These are phyloP conservation scores for Brasenia schreberi DNA, from an alignment of 164 flowering plant species.

Conservation along the genomic window DNA sequence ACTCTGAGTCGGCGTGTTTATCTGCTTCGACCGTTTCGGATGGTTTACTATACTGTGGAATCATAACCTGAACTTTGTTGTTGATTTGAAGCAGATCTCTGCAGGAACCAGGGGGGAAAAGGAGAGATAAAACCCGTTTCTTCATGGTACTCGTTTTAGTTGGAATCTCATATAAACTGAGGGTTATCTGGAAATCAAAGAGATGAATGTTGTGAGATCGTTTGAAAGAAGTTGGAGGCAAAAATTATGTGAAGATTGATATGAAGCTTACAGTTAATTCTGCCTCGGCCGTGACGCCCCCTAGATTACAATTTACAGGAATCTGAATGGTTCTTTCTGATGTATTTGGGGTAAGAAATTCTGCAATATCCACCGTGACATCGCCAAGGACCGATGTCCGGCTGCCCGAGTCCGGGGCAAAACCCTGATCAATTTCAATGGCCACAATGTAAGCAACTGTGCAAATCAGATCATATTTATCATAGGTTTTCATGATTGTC, in stretches of 20 bases:
- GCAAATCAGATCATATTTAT: background rate
- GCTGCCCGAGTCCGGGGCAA: slow-evolving; percentile 4
- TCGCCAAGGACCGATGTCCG: slow-evolving; percentile 8
- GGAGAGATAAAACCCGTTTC: slow-evolving; percentile 6
- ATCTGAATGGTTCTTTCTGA: slow-evolving; percentile 9
- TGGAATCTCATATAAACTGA: background rate
- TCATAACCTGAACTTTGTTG: background rate
- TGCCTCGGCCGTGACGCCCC: slow-evolving; percentile 6
- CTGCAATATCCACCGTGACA: slow-evolving; percentile 7
- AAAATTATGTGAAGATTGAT: background rate
- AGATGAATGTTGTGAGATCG: background rate
- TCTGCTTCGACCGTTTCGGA: slow-evolving; percentile 1
- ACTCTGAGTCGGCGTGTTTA: background rate
- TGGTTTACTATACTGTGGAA: background rate
- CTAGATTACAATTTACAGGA: slow-evolving; percentile 9
- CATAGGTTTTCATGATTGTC: background rate
- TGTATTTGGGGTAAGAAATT: slow-evolving; percentile 7
- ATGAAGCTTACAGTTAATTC: slow-evolving; percentile 10
- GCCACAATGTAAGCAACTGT: background rate
- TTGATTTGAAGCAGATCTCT: background rate
- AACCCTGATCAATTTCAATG: slow-evolving; percentile 5
- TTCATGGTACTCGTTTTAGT: slow-evolving; percentile 2
- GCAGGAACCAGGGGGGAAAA: background rate
- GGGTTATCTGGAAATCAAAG: background rate
- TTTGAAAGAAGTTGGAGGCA: background rate